A percentile compares a stretch with the other conserved stretches of the same genome.
Evolutionary conservation across 768 basidiomycete genomes (phyloP).

Genomic region (Trametes gibbosa): DNA sequence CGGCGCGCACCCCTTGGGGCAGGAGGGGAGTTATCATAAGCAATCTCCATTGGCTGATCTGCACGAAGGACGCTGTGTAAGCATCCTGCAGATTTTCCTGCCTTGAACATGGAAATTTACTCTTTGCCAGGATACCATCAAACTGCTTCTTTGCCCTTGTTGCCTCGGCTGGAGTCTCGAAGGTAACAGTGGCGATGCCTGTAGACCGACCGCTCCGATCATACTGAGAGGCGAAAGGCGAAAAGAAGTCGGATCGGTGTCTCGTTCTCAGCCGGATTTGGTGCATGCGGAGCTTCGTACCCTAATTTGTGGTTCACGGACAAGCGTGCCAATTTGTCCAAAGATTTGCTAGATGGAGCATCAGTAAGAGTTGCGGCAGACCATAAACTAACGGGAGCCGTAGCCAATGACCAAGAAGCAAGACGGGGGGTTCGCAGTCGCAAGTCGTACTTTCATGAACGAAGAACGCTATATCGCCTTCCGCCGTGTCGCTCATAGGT

Average conservation of each 20-base stretch:
- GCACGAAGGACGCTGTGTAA: not conserved
- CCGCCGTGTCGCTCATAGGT: too few species aligned
- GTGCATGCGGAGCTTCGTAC: conserved; percentile 65
- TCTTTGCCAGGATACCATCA: conserved; percentile 85
- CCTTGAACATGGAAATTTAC: conserved; percentile 38
- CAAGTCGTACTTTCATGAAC: too few species aligned
- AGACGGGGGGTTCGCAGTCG: too few species aligned
- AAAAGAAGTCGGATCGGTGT: conserved; percentile 43
- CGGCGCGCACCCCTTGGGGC: conserved; percentile 42
- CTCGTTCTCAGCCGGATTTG: conserved; percentile 54
- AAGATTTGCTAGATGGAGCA: conserved; percentile 65
- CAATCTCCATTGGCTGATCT: conserved; percentile 81
- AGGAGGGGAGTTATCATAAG: conserved; percentile 49
- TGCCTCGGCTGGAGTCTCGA: conserved; percentile 77
- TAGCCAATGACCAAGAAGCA: not conserved
- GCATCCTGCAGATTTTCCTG: not conserved
- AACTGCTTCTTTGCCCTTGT: conserved; percentile 80
- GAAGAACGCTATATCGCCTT: too few species aligned
- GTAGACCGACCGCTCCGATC: conserved; percentile 93
- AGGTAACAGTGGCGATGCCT: conserved; percentile 77
- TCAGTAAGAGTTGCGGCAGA: not conserved
- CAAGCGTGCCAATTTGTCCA: conserved; percentile 88
- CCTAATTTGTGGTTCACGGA: conserved; percentile 91
- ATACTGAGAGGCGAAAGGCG: conserved; percentile 62
- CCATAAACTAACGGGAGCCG: too few species aligned